Evolutionary conservation across 2,329 filamentous ascomycete genomes (phyloP), one percentile per base, ranked within the genome.

Genomic region (Neobulgaria alba): DNA sequence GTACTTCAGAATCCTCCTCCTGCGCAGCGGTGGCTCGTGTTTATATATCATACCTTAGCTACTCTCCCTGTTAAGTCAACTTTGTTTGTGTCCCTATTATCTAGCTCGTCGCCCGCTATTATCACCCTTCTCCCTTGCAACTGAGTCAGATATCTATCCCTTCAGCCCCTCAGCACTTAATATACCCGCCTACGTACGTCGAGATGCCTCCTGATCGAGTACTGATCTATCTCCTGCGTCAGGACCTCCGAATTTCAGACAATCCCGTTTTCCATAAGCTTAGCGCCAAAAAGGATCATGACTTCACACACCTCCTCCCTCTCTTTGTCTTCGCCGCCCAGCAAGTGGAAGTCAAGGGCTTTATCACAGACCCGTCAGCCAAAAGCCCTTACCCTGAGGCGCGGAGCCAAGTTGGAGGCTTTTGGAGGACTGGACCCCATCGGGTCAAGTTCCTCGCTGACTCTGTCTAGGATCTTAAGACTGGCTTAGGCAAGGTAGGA

Each of bases 271-370:
- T 90, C 15, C 69, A 85, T 55, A 69, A 62, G 53, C 65, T 73
- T 36, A 64, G 64, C 43, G 75, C 64, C 48, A 60, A 15, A 51
- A 67, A 48, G 55, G 61, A 69, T 16, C 71, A 76, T 56, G 67
- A 66, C 3, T 78, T 72, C 53, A 84, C 80, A 1, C 82, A 89
- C 56, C 58, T 89, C 1, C 66, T 90, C 1, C 85, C 85, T 5
- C 62, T 87, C 30, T 85, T 79, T 55, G 65, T 86, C 15, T 77
- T 88, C 38, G 68, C 77, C 0, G 73, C 82, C 2, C 69, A 83
- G 38, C 83, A 90, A 52, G 65, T 89, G 16, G 84, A 90, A 56
- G 67, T 85, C 1, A 83, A 80, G 0, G 85, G 85, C 2, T 85
- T 90, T 53, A 62, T 89, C n/a, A 61, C 63, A 33, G 63, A 67